Base-by-base conservation (phyloP, 352 stramenopile species). In the Globisporangium parvum region DNA sequence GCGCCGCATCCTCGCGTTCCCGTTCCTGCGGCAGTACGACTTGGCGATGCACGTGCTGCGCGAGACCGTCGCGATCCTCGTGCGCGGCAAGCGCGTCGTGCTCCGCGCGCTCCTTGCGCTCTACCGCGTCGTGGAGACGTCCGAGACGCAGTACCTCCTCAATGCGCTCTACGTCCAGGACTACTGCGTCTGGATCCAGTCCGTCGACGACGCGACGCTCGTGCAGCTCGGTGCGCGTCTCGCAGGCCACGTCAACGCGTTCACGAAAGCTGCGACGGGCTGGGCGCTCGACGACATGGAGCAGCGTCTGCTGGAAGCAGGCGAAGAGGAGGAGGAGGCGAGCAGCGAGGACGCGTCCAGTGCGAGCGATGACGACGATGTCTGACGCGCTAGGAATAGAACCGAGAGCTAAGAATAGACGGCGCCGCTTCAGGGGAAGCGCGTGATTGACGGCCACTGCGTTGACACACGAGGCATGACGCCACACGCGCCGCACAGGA, bases 91-190 rank as follows among this genome's bases (percentile, higher is more conserved):
- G 62, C 80, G 91, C 37, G 73, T 86, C 9, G 75, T 98, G 17
- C 69, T 98, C 46, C 85, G 88, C 48, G 88, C 79, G 45, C 66
- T 99, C 26, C 63, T 99, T 33, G 76, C 88, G 54, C 63, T 98
- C n/a, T 81, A 96, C 55, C 69, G 74, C 20, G 93, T 98, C 33
- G 77, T 98, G 12, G 90, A 98, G 57, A 95, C 94, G 67, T 98
- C 90, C 0, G 95, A 99, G 73, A 96, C 80, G 33, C 93, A 99
- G 69, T 98, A 99, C 71, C 66, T 98, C 17, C 85, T 98, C 35
- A 98, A 98, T 63, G 87, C 93, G 52, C 65, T 99, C n/a, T 98
- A 94, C 59, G 76, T 99, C 33, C 84, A 98, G 62, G 93, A 97
- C 59, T 98, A 98, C 56, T 93, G 85, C 40, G 75, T 93, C 26